These are phyloP conservation scores for Colletotrichum zoysiae DNA, from an alignment of 2,329 filamentous ascomycete species.

Conservation along the genomic window DNA sequence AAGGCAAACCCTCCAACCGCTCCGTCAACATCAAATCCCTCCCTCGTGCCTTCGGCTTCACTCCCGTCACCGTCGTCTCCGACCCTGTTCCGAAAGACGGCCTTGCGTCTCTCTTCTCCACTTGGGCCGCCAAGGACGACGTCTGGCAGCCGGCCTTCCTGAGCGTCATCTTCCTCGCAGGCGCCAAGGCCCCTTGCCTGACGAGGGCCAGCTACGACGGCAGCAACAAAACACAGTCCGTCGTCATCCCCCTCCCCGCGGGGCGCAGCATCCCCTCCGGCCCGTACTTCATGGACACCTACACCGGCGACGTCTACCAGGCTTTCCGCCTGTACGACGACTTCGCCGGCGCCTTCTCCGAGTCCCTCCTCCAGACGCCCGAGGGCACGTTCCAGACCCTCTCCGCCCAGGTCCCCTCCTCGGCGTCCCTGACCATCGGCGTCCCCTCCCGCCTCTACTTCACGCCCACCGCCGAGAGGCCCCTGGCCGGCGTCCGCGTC, in stretches of 20 bases:
- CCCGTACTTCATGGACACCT: conserved; percentile 53
- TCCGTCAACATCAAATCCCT: conserved; percentile 41
- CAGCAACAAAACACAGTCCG: conserved; percentile 38
- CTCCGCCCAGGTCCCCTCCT: conserved; percentile 49
- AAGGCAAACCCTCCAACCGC: conserved; percentile 46
- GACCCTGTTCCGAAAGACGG: conserved; percentile 42
- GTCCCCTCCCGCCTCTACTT: conserved; percentile 74
- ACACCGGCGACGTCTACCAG: conserved; percentile 50
- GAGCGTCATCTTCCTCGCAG: conserved; percentile 43
- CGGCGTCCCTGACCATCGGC: conserved; percentile 51
- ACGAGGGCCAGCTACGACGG: conserved; percentile 37
- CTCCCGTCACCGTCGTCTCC: conserved; percentile 51
- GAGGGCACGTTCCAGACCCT: conserved; percentile 50
- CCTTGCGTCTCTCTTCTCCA: conserved; percentile 46
- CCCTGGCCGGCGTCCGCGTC: conserved; percentile 70
- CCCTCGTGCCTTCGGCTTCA: conserved; percentile 49
- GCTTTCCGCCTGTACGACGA: conserved; percentile 54
- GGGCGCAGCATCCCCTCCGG: conserved; percentile 48
- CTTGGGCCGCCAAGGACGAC: conserved; percentile 49
- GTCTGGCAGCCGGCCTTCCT: conserved; percentile 48
- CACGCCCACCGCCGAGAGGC: conserved; percentile 64
- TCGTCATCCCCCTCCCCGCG: conserved; percentile 43
- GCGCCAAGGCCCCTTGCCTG: conserved; percentile 32
- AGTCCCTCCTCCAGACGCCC: conserved; percentile 49
- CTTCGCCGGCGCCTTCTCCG: conserved; percentile 50